These are phyloP conservation scores for Reticulascus tulasneorum DNA, from an alignment of 2,329 filamentous ascomycete species.

Conservation along the genomic window DNA sequence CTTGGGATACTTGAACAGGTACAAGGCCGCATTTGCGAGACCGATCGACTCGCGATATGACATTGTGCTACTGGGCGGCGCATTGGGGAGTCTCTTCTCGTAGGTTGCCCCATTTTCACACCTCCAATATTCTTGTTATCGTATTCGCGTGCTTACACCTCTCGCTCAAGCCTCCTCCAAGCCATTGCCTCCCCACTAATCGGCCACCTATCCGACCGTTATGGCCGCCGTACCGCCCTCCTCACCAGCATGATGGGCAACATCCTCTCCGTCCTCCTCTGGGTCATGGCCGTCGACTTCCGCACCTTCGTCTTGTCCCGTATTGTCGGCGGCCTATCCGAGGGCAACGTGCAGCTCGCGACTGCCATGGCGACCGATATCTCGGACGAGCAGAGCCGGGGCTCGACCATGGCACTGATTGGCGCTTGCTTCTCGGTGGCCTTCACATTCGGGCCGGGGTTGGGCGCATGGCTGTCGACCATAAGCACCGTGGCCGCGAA, in stretches of 20 bases:
- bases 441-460: constrained; percentile 91
- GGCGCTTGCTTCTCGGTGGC: constrained; percentile 96
- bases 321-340: constrained; percentile 86
- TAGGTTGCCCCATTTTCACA: constrained; percentile 24
- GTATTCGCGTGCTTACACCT: background rate
- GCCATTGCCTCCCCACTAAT: constrained; percentile 90
- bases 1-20: constrained; percentile 80
- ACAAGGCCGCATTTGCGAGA: constrained; percentile 88
- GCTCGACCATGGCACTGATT: constrained; percentile 92
- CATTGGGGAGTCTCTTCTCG: constrained; percentile 87
- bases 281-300: constrained; percentile 92
- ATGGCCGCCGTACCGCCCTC: constrained; percentile 82
- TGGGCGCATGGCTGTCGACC: constrained; percentile 81
- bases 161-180: constrained; percentile 68
- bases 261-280: constrained; percentile 86
- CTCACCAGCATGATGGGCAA: constrained; percentile 92
- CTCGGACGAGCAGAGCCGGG: constrained; percentile 77
- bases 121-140: background rate
- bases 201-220: constrained; percentile 78
- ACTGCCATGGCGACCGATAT: constrained; percentile 97
- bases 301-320: constrained; percentile 92
- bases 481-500: constrained; percentile 78
- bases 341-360: constrained; percentile 94
- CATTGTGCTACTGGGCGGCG: constrained; percentile 90
- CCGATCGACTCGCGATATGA: constrained; percentile 97